These are phyloP conservation scores for Globisporangium acanthophoron DNA, from an alignment of 352 stramenopile species.

Conservation along the genomic window DNA sequence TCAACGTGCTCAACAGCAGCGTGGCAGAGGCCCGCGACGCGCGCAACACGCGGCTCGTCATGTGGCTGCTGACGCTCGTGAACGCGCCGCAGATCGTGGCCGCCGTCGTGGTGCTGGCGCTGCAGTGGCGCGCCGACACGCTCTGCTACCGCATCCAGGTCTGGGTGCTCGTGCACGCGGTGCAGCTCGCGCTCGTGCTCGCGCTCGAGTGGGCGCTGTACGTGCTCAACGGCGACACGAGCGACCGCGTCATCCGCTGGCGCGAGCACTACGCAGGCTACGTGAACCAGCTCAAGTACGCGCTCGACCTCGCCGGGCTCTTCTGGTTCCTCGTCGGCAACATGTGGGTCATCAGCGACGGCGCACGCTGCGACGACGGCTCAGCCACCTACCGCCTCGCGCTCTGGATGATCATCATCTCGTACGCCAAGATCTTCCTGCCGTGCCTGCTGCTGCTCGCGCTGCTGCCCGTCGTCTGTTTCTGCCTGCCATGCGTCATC, in stretches of 20 bases:
- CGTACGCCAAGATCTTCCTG: constrained; percentile 92
- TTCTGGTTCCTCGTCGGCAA: constrained; percentile 88
- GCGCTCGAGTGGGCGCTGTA: constrained; percentile 74
- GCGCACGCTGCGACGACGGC: constrained; percentile 70
- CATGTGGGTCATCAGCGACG: constrained; percentile 87
- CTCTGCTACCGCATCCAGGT: constrained; percentile 81
- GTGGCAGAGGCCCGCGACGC: constrained; percentile 76
- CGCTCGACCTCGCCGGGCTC: constrained; percentile 60
- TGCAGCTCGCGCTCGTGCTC: constrained; percentile 62
- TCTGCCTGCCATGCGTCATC: constrained; percentile 92
- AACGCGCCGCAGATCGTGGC: constrained; percentile 74
- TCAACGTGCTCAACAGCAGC: constrained; percentile 83
- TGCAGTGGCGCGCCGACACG: constrained; percentile 66
- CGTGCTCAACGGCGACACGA: constrained; percentile 53
- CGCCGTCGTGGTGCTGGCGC: constrained; percentile 45
- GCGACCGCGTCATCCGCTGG: constrained; percentile 49
- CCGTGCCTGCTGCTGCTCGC: constrained; percentile 88
- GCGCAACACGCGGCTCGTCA: constrained; percentile 74
- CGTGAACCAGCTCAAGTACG: constrained; percentile 79
- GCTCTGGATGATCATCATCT: constrained; percentile 91
- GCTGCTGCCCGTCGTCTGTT: constrained; percentile 90
- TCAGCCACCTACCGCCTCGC: constrained; percentile 77
- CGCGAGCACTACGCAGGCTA: constrained; percentile 65
- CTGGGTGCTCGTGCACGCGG: constrained; percentile 74
- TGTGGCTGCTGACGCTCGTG: constrained; percentile 70